These are phyloP conservation scores for Backusella luteola DNA, from an alignment of 192 early-diverging fungal species.

Conservation along the genomic window DNA sequence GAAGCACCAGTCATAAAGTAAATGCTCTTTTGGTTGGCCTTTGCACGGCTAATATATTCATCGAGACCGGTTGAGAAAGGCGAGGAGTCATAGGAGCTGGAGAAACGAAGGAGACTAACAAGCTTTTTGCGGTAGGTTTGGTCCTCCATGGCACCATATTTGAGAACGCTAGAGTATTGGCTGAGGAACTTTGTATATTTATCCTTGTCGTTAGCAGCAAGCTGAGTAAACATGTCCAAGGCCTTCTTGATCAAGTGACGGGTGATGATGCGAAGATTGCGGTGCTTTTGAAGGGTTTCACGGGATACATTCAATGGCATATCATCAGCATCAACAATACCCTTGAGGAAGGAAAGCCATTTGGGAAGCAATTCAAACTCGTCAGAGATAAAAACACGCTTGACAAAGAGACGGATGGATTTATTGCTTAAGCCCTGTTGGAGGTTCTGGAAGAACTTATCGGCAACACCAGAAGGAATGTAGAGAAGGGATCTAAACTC, in stretches of 20 bases:
- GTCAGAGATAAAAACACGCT: constrained; percentile 96
- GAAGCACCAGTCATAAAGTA: constrained; percentile 80
- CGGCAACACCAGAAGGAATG: constrained; percentile 65
- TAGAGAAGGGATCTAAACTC: constrained; percentile 91
- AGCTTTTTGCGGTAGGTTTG: constrained; percentile 67
- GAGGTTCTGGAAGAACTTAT: constrained; percentile 51
- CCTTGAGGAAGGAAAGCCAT: constrained; percentile 92
- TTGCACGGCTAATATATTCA: constrained; percentile 87
- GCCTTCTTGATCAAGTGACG: constrained; percentile 89
- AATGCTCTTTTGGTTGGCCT: constrained; percentile 86
- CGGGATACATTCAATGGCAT: constrained; percentile 97
- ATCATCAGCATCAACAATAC: constrained; percentile 94
- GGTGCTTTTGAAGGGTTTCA: constrained; percentile 93
- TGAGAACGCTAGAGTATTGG: constrained; percentile 73
- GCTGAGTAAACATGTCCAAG: constrained; percentile 78
- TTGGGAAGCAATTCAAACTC: constrained; percentile 89
- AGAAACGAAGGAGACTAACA: constrained; percentile 80
- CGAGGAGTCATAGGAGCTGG: constrained; percentile 54
- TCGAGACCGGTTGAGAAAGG: constrained; percentile 56
- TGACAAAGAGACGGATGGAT: constrained; percentile 87
- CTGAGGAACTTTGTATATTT: constrained; percentile 72
- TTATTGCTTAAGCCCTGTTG: constrained; percentile 44
- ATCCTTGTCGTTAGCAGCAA: constrained; percentile 62
- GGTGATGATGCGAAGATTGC: constrained; percentile 74
- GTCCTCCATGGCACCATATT: constrained; percentile 91